Base-by-base conservation (phyloP, 345 rosid genomes). In the Ceriops zippeliana region DNA sequence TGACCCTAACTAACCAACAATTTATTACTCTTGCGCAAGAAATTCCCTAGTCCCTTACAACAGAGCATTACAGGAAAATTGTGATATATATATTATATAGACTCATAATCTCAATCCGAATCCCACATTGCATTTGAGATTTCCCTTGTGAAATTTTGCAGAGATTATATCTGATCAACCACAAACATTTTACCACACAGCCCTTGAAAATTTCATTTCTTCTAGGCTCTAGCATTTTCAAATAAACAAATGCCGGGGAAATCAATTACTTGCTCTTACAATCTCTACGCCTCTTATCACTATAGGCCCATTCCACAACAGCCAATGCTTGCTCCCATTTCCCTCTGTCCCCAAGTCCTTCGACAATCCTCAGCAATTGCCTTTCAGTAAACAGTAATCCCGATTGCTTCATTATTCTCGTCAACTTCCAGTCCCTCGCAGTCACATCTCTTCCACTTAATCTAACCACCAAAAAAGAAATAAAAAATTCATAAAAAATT, bases 341-440 rank as follows among this genome's bases (percentile, higher is more conserved):
- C 37, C 80, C 75, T 7, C 71, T 84, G n/a, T 78, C 65, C 31
- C 98, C 90, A n/a, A 93, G 88, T 52, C 83, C 80, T 63, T 82
- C 83, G 70, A 93, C 80, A 81, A 89, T 83, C 84, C 80, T 89
- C 71, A 93, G 89, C 89, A 93, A 66, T 72, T 91, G 98, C 63
- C 84, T 82, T 83, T 93, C 98, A 51, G 75, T 83, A 72, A 91
- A 93, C 73, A 78, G 81, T 86, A 93, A 79, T 7, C 92, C 92
- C 13, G 95, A 91, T 49, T 84, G 91, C 81, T 89, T 93, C 96
- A 93, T 91, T 76, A 91, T 88, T 82, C 86, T 86, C 62, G 88
- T 88, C 78, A 93, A 84, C 78, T 93, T 93, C 97, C 98, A 93
- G 67, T 89, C 90, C 79, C 68, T 85, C 80, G 77, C 76, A 65